phyloP scores from a whole-genome alignment of 1,284 basidiomycete genomes.

The Coniferiporia sulphurascens region DNA sequence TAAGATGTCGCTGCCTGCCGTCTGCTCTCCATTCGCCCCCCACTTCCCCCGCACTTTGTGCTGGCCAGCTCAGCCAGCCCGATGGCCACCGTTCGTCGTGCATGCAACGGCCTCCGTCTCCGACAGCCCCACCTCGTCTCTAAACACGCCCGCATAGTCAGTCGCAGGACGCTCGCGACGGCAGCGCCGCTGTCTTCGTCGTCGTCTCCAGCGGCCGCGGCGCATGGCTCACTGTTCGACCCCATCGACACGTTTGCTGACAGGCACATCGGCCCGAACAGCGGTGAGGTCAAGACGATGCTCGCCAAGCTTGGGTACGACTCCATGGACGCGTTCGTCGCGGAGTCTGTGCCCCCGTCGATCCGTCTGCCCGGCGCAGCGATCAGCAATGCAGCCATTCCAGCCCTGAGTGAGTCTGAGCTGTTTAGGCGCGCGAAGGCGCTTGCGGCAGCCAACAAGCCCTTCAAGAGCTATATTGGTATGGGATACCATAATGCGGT shows the following conservation, averaged over 20 bases:
- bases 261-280: constrained; percentile 87
- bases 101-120: constrained; percentile 1
- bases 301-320: constrained; percentile 76
- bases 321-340: constrained; percentile 83
- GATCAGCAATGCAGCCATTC: constrained; percentile 66
- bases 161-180: constrained; percentile 1
- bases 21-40: neutral
- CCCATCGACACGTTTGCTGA: constrained; percentile 85
- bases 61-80: neutral
- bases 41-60: neutral
- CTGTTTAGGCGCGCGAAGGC: constrained; percentile 72
- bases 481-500: constrained; percentile 98
- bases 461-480: constrained; percentile 91
- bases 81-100: constrained; percentile 13
- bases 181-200: neutral
- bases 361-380: constrained; percentile 67
- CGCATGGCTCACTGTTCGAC: constrained; percentile 53
- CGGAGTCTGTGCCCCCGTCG: constrained; percentile 71
- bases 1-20: constrained; percentile 5
- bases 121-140: neutral
- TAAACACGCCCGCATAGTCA: neutral
- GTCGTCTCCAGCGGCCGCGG: neutral
- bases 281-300: constrained; percentile 73
- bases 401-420: constrained; percentile 83
- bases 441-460: constrained; percentile 75